A percentile compares a stretch with the other conserved stretches of the same genome.
Conservation (phyloP, 192 early-diverging fungal genomes). For the Linnemannia schmuckeri region DNA sequence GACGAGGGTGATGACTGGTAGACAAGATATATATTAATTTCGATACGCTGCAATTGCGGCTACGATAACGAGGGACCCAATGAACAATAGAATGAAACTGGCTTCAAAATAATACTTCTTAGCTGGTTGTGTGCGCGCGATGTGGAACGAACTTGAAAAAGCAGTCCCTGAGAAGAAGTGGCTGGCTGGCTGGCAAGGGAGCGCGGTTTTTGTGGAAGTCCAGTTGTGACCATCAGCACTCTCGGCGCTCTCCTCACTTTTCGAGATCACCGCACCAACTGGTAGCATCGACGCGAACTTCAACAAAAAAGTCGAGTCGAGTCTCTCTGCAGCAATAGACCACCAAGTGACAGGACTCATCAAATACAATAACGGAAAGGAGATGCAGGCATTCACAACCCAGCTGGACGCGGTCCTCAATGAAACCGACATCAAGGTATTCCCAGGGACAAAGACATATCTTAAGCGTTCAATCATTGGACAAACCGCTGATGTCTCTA, state of each 20-base stretch:
- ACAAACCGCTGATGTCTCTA: background rate
- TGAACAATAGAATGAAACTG: background rate
- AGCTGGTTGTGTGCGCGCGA: background rate
- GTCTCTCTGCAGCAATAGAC: background rate
- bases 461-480: background rate
- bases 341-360: background rate
- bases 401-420: constrained; percentile 29
- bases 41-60: background rate
- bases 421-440: constrained; percentile 38
- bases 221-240: background rate
- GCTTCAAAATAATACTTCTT: too few relatives aligned
- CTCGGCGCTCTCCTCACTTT: background rate
- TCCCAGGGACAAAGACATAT: background rate
- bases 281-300: background rate
- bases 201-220: background rate
- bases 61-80: background rate
- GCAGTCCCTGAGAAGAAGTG: background rate
- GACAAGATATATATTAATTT: background rate
- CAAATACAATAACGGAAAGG: background rate
- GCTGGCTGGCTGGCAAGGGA: background rate
- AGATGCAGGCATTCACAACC: constrained; percentile 36
- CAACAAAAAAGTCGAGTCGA: background rate
- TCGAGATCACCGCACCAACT: background rate
- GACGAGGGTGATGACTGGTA: constrained; percentile 61
- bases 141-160: background rate